Evolutionary conservation across 1,139 yeast genomes (phyloP).

Genomic region (Nakaseomyces nivariensis): DNA sequence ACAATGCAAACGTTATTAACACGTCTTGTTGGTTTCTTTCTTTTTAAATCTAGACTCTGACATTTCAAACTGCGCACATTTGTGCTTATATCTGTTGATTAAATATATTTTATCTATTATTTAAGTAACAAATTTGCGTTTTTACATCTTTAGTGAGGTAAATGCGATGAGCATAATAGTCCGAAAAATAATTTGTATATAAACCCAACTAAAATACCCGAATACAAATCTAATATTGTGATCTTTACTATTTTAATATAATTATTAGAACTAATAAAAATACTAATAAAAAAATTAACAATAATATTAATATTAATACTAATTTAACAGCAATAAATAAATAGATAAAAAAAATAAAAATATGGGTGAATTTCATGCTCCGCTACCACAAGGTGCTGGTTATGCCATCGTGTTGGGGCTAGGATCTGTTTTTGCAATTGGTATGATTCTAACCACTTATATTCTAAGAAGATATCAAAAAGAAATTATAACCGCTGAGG

Average conservation of each 20-base stretch:
- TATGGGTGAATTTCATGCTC: constrained; percentile 22
- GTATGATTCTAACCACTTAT: constrained; percentile 68
- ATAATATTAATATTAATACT: too few species aligned
- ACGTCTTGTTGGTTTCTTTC: too few species aligned
- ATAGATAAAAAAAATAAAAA: neutral
- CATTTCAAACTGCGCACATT: neutral
- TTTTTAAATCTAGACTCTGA: too few species aligned
- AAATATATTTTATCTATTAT: neutral
- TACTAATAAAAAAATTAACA: too few species aligned
- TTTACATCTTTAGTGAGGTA: neutral
- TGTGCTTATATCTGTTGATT: neutral
- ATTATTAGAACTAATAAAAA: too few species aligned
- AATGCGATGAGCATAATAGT: too few species aligned
- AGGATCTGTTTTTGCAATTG: constrained; percentile 69
- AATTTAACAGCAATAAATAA: neutral
- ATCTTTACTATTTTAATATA: too few species aligned
- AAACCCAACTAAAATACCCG: too few species aligned
- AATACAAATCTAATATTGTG: too few species aligned
- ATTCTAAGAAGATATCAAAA: constrained; percentile 64
- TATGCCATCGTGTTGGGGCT: constrained; percentile 84
- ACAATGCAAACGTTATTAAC: too few species aligned
- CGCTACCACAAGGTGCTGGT: constrained; percentile 72
- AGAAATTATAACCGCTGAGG: constrained; percentile 82
- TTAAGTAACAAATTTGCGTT: neutral
- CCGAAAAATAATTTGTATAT: too few species aligned